A percentile compares a stretch with the other conserved stretches of the same genome.
Conservation (phyloP, 2,329 filamentous ascomycete species). For the Verticillium longisporum region DNA sequence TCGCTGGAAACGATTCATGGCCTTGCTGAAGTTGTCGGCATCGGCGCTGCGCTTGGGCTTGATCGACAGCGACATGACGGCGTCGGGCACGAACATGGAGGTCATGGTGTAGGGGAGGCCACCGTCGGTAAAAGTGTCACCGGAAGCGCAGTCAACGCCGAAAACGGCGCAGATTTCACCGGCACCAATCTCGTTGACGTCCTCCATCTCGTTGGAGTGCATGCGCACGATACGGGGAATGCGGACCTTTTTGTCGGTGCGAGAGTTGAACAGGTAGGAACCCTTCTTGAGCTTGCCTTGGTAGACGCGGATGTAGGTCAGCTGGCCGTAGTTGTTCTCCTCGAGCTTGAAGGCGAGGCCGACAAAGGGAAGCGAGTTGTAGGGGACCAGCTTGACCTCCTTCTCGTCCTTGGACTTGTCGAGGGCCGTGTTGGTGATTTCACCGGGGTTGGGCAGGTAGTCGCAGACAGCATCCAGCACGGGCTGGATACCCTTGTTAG, state of each 20-base stretch:
- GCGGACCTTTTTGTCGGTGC: conserved; percentile 92
- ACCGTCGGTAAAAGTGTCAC: conserved; percentile 96
- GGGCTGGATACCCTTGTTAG: conserved; percentile 90
- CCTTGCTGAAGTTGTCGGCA: conserved; percentile 91
- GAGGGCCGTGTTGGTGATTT: conserved; percentile 84
- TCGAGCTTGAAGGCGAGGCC: conserved; percentile 97
- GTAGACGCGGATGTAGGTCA: conserved; percentile 98
- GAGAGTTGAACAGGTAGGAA: conserved; percentile 85
- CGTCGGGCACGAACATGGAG: conserved; percentile 96
- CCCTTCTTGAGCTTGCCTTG: conserved; percentile 88
- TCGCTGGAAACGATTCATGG: conserved; percentile 96
- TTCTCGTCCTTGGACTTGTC: conserved; percentile 75
- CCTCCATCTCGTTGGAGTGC: conserved; percentile 99
- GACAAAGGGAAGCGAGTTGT: conserved; percentile 89
- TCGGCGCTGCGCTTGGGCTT: conserved; percentile 92
- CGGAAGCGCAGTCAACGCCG: conserved; percentile 93
- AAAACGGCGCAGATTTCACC: conserved; percentile 99
- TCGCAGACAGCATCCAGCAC: conserved; percentile 97
- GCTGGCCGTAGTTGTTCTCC: conserved; percentile 96
- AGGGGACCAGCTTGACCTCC: conserved; percentile 80
- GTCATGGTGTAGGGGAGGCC: conserved; percentile 90
- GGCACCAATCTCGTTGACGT: conserved; percentile 84
- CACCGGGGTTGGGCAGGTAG: conserved; percentile 84
- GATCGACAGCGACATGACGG: conserved; percentile 96
- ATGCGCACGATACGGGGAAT: conserved; percentile 96